These are phyloP conservation scores for Sclerotinia trifoliorum DNA, from an alignment of 2,329 filamentous ascomycete species.

Conservation along the genomic window DNA sequence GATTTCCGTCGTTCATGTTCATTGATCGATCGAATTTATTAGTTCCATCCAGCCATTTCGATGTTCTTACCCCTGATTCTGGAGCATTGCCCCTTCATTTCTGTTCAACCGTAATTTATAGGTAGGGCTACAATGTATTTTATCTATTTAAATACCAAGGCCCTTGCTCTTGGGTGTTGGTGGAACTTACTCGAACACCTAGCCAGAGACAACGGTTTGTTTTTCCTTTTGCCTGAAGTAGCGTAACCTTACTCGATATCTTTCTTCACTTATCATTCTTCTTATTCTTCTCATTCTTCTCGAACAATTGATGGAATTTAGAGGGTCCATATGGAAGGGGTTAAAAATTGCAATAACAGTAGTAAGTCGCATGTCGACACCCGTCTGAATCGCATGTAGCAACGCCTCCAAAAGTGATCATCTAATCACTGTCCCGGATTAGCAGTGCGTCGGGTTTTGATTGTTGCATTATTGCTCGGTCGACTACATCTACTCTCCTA, in stretches of 20 bases:
- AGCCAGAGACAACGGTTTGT: not conserved
- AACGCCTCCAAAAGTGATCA: slow-evolving; percentile 7
- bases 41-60: slow-evolving; percentile 6
- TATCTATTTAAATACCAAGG: slow-evolving; percentile 7
- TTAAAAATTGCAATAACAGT: not conserved
- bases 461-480: slow-evolving; percentile 3
- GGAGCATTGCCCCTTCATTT: slow-evolving; percentile 12
- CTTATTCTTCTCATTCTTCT: not conserved
- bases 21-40: not conserved
- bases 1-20: not conserved
- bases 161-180: not conserved
- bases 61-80: slow-evolving; percentile 19
- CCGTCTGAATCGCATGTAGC: slow-evolving; percentile 13
- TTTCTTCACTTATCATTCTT: not conserved
- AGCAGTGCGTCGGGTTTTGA: slow-evolving; percentile 15
- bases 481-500: not conserved
- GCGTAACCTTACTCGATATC: not conserved
- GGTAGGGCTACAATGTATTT: slow-evolving; percentile 13
- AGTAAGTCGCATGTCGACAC: slow-evolving; percentile 7
- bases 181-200: not conserved
- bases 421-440: slow-evolving; percentile 23
- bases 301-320: slow-evolving; percentile 15
- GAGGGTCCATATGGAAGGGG: not conserved
- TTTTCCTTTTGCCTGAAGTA: not conserved
- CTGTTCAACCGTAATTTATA: slow-evolving; percentile 3